Percentiles rank a stretch among this genome's conserved stretches.
Conservation (phyloP, 805 yeast species). For the Danielia reshetovae region DNA sequence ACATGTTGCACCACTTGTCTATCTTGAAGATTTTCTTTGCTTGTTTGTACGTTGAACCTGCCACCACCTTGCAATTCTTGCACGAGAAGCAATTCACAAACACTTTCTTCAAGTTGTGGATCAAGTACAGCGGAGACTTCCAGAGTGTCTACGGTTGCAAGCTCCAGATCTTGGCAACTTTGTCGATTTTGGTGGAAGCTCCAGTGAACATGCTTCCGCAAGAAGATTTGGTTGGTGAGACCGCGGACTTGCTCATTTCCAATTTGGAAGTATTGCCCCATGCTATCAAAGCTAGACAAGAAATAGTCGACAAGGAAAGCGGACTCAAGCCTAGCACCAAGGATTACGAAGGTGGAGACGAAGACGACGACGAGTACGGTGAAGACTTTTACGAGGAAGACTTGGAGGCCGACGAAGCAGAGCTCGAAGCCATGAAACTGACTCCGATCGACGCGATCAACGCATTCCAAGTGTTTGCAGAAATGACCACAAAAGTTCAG, state of each 20-base stretch:
- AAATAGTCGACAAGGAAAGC: constrained; percentile 38
- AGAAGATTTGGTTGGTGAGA: constrained; percentile 31
- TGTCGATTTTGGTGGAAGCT: constrained; percentile 34
- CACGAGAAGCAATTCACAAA: constrained; percentile 34
- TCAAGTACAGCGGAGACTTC: constrained; percentile 42
- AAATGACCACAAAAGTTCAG: constrained; percentile 48
- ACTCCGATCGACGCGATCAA: constrained; percentile 77
- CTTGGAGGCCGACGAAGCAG: constrained; percentile 62
- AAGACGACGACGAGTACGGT: constrained; percentile 30
- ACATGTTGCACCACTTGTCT: constrained; percentile 40
- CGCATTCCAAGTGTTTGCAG: constrained; percentile 63
- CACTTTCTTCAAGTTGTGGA: constrained; percentile 45
- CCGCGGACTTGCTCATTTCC: constrained; percentile 37
- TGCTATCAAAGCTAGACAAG: constrained; percentile 46
- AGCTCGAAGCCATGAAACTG: constrained; percentile 77
- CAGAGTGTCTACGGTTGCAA: constrained; percentile 55
- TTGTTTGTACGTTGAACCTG: constrained; percentile 36
- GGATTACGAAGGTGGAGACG: constrained; percentile 21
- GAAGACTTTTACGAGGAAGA: constrained; percentile 18
- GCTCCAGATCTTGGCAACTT: constrained; percentile 46
- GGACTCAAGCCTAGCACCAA: constrained; percentile 25
- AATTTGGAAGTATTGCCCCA: constrained; percentile 44
- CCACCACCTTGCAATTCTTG: constrained; percentile 32
- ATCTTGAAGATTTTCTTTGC: constrained; percentile 43
- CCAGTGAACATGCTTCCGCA: constrained; percentile 27